Evolutionary conservation across 2,329 filamentous ascomycete species (phyloP), one percentile per base, ranked within the genome.

Genomic region (Periconia macrospinosa): DNA sequence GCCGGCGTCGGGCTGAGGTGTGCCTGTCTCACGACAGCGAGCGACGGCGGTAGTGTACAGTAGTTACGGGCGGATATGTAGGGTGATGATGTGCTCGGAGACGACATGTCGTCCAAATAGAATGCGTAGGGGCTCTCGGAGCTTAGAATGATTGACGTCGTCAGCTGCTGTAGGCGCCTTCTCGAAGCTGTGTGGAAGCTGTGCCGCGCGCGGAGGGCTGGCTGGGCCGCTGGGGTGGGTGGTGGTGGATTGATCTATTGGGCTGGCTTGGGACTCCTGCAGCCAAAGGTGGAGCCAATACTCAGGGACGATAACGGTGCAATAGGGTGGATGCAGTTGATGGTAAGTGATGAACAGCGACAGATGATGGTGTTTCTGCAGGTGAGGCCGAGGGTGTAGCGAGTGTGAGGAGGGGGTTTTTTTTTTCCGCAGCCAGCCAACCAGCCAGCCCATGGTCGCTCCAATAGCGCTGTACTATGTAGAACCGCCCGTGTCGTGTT

Each of bases 181-280:
- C 67, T 65, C 58, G 63, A 70, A 69, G 59, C 40, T 19, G 47
- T 61, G 57, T 54, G 57, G 65, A 69, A 69, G 58, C 48, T 40
- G 20, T 50, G 54, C 52, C 41, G 30, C 41, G 30, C 23, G 42
- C 42, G 19, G 42, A 44, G 9, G 17, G 33, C 33, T 37, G 33
- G 33, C 11, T 37, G 33, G 33, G n/a, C n/a, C n/a, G n/a, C n/a
- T n/a, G n/a, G n/a, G n/a, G n/a, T n/a, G n/a, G n/a, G n/a, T n/a
- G n/a, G n/a, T n/a, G n/a, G n/a, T n/a, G n/a, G 33, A 13, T 37
- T 3, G 33, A 37, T 37, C 23, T 27, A 27, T 27, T 27, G 23
- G 23, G 33, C 33, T 14, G 33, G 11, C 33, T 37, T 37, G 33
- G 33, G 15, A n/a, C 43, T 52, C 50, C 50, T 9, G 33, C 43